Conservation (phyloP, 2,329 filamentous ascomycete genomes). For the Cercospora beticola region DNA sequence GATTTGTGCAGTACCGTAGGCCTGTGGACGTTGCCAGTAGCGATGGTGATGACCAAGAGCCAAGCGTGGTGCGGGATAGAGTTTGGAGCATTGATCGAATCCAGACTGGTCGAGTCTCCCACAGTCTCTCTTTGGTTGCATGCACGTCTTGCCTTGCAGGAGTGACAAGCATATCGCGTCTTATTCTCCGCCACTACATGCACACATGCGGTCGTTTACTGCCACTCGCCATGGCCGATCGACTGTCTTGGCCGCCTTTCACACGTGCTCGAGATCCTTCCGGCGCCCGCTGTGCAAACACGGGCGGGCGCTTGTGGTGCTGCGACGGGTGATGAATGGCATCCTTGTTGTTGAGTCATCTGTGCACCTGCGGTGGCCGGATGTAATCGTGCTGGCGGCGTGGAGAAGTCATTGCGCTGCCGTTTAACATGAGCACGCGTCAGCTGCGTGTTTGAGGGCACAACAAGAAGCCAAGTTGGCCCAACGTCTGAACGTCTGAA, state of each 20-base stretch:
- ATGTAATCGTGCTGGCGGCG: not conserved
- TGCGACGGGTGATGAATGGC: not conserved
- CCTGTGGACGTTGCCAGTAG: not conserved
- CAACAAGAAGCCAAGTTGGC: not conserved
- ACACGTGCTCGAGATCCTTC: not conserved
- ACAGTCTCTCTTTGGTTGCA: not conserved
- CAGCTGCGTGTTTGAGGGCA: not conserved
- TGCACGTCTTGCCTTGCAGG: not conserved
- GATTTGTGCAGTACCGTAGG: not conserved
- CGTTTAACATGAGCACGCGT: not conserved
- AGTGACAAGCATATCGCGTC: not conserved
- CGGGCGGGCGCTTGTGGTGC: too few relatives aligned
- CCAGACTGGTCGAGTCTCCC: not conserved
- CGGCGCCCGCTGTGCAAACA: not conserved
- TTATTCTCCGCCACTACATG: not conserved
- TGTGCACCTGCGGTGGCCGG: not conserved
- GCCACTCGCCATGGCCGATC: not conserved
- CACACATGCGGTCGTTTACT: not conserved
- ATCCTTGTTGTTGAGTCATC: not conserved
- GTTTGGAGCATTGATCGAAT: too few relatives aligned
- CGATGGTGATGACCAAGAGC: not conserved
- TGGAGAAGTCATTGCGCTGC: not conserved
- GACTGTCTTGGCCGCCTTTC: not conserved
- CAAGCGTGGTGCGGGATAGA: too few relatives aligned
- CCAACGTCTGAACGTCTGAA: not conserved